Evolutionary conservation across 306 rosid species (phyloP).

Genomic region (Abrus pulchellus): DNA sequence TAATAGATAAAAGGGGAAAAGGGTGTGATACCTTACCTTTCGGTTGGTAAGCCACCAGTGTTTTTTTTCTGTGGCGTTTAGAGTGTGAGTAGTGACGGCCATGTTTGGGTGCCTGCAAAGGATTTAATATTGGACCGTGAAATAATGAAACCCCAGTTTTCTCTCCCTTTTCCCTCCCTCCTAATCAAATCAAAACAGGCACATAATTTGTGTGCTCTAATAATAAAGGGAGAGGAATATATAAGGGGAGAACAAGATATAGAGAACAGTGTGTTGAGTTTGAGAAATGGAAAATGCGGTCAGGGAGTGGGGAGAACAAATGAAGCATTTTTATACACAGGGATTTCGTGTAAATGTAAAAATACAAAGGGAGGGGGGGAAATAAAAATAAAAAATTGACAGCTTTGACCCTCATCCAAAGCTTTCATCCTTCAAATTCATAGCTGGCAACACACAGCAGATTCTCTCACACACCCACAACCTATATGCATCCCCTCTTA

Average conservation of each 20-base stretch:
- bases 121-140: slow-evolving; percentile 42
- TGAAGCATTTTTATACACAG: slow-evolving; percentile 32
- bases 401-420: slow-evolving; percentile 78
- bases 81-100: slow-evolving; percentile 69
- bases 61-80: slow-evolving; percentile 66
- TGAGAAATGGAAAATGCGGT: background rate
- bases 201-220: slow-evolving; percentile 48
- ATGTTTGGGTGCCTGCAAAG: slow-evolving; percentile 40
- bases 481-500: slow-evolving; percentile 41
- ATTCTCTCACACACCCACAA: slow-evolving; percentile 35
- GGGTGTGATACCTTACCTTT: slow-evolving; percentile 58
- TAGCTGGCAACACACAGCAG: slow-evolving; percentile 80
- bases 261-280: slow-evolving; percentile 23
- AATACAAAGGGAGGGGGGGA: slow-evolving; percentile 33
- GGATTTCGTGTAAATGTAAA: slow-evolving; percentile 46
- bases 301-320: slow-evolving; percentile 33
- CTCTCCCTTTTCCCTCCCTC: slow-evolving; percentile 24
- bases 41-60: slow-evolving; percentile 97
- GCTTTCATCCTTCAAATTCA: slow-evolving; percentile 80
- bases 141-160: slow-evolving; percentile 17
- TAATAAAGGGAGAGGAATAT: slow-evolving; percentile 45
- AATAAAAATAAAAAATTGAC: slow-evolving; percentile 53
- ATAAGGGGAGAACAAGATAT: background rate
- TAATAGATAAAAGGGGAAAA: background rate
- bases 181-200: slow-evolving; percentile 48